Percentiles rank a stretch among this genome's conserved stretches.
Evolutionary conservation across 257 asterid genomes (phyloP).

Genomic region (Solanum arcanum): DNA sequence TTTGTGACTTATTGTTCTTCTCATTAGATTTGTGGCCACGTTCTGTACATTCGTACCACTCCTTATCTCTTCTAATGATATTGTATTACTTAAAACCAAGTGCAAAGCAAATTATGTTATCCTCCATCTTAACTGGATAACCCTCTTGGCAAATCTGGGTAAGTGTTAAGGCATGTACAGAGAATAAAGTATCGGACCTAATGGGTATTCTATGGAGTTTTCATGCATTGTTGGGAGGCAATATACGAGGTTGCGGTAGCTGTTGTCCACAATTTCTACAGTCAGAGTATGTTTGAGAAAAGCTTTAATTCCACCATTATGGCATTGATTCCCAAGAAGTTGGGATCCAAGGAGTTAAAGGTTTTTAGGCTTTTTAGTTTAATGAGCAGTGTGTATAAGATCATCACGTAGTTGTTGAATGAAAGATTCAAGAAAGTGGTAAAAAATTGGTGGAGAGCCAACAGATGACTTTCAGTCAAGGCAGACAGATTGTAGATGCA

Average conservation of each 20-base stretch:
- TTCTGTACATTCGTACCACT: not conserved
- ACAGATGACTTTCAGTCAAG: no score
- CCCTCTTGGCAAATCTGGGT: not conserved
- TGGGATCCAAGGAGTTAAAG: not conserved
- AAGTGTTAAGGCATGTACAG: not conserved
- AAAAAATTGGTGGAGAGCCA: no score
- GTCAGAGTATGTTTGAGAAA: not conserved
- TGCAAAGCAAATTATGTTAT: not conserved
- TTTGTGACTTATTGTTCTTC: not conserved
- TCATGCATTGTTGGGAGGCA: not conserved
- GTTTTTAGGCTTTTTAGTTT: not conserved
- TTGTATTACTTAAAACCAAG: not conserved
- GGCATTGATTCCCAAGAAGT: not conserved
- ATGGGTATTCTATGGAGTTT: not conserved
- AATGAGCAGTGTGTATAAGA: not conserved
- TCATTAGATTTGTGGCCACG: not conserved
- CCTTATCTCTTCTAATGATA: not conserved
- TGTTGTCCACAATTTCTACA: not conserved
- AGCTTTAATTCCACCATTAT: no score
- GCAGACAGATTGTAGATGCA: no score
- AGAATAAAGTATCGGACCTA: not conserved
- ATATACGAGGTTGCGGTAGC: not conserved
- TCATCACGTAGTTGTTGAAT: not conserved
- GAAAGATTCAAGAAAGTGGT: not conserved
- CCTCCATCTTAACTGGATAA: not conserved